Evolutionary conservation across 78 protist species (phyloP).

Genomic region (Dictyostelium firmibasis): DNA sequence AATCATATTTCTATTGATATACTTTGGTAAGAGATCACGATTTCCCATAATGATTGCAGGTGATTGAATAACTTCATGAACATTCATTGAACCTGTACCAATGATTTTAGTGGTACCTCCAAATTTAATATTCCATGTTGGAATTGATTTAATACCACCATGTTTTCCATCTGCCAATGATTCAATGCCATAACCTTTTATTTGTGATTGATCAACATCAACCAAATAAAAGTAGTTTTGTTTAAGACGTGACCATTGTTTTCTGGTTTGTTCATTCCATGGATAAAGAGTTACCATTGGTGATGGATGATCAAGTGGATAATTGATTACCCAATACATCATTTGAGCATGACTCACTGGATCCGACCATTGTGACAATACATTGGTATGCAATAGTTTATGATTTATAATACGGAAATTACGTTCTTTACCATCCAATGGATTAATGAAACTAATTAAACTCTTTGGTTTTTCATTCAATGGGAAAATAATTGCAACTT

Average conservation of each 20-base stretch:
- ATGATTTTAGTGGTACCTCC: background rate
- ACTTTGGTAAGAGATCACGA: slow-evolving; percentile 51
- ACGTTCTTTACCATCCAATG: background rate
- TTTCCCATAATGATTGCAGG: slow-evolving; percentile 62
- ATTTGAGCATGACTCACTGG: background rate
- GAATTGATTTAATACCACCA: slow-evolving; percentile 11
- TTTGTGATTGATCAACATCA: background rate
- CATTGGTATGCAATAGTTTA: background rate
- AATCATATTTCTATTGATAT: slow-evolving; percentile 51
- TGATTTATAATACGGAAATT: background rate
- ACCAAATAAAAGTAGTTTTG: background rate
- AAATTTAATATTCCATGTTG: slow-evolving; percentile 23
- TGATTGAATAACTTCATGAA: slow-evolving; percentile 50
- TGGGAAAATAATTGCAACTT: background rate
- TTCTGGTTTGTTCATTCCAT: slow-evolving; percentile 20
- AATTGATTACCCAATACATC: slow-evolving; percentile 16
- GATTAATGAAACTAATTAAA: background rate
- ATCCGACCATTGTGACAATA: background rate
- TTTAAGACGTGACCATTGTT: background rate
- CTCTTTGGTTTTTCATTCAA: background rate
- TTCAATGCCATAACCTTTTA: slow-evolving; percentile 45
- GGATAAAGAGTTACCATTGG: slow-evolving; percentile 26
- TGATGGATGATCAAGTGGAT: slow-evolving; percentile 36
- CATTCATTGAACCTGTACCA: background rate
- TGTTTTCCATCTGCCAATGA: slow-evolving; percentile 39